These are phyloP conservation scores for Echinosophora koreensis DNA, from an alignment of 306 rosid genomes.

Conservation along the genomic window DNA sequence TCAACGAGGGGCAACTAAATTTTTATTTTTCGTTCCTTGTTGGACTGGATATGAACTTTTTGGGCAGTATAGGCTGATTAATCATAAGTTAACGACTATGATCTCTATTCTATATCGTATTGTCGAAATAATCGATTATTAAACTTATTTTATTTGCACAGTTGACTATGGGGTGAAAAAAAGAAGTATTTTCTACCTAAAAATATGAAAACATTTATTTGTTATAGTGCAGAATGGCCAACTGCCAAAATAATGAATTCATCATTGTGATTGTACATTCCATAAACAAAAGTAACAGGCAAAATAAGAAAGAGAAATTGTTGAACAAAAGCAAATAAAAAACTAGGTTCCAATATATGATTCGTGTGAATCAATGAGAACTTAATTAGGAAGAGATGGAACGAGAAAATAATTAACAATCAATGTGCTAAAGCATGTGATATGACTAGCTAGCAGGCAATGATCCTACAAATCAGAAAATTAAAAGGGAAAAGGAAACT, in stretches of 20 bases:
- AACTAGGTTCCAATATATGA: background rate
- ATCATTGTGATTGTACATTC: conserved; percentile 10
- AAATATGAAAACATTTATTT: conserved; percentile 6
- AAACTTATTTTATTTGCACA: background rate
- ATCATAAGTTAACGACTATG: conserved; percentile 1
- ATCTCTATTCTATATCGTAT: background rate
- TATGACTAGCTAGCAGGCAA: background rate
- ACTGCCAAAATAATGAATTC: conserved; percentile 38
- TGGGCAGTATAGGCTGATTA: background rate
- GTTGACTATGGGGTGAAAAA: conserved; percentile 24
- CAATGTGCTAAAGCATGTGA: conserved; percentile 34
- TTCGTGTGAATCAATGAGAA: background rate
- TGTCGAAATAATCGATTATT: conserved; percentile 6
- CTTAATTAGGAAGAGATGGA: conserved; percentile 6
- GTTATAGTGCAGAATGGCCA: conserved; percentile 16
- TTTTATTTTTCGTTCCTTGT: background rate
- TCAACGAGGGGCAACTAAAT: background rate
- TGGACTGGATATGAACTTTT: background rate
- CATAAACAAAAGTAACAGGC: background rate
- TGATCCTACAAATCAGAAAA: background rate
- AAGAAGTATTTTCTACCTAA: background rate
- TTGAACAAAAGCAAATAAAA: conserved; percentile 16
- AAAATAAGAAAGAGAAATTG: background rate
- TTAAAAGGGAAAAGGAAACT: too few relatives aligned
- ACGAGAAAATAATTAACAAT: conserved; percentile 15